Evolutionary conservation across 805 yeast species (phyloP), one percentile per base, ranked within the genome.

Genomic region (Wickerhamomyces chaumierensis): DNA sequence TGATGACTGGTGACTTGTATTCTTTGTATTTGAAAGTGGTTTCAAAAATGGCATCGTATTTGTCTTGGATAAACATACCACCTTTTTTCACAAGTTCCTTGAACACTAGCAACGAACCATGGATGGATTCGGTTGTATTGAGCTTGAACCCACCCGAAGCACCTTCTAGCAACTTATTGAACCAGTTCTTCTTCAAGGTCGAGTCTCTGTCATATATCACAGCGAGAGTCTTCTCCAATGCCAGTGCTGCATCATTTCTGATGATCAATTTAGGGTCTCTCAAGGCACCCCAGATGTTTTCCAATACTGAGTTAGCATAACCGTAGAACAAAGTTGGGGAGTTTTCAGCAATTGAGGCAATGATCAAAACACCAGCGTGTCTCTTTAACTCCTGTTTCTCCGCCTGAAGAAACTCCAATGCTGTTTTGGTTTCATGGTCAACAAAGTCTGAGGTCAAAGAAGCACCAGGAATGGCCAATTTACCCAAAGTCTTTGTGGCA

Each of bases 381-480:
- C 92, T 75, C 50, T 94, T 73, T 34, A 73, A 72, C 49, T 86
- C 95, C 51, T 81, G 86, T 46, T 85, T 79, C 45, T 87, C 95
- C n/a, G 81, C 70, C 27, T 85, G 83, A 18, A 90, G 69, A 90
- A 96, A 81, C 58, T 92, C 98, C 37, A 90, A 68, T 31, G 95
- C 85, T 36, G 83, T 70, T 52, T 81, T 84, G 8, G 92, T 92
- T 57, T 90, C 96, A 49, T 76, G 82, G 44, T 90, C 96, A 20
- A 92, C 96, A 56, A 90, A 81, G 37, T 87, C 96, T 1, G 94
- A 87, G 0, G 95, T 85, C 39, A 87, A 61, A 2, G 94, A 77
- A 1, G 94, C 92, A 20, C 95, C 95, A 0, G 94, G 90, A 5
- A 78, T 75, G 0, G 96, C 94, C 47, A 90, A 66, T 51, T 81